Evolutionary conservation across 108 stramenopile genomes (phyloP).

Genomic region (Cyclotella kingstonii): DNA sequence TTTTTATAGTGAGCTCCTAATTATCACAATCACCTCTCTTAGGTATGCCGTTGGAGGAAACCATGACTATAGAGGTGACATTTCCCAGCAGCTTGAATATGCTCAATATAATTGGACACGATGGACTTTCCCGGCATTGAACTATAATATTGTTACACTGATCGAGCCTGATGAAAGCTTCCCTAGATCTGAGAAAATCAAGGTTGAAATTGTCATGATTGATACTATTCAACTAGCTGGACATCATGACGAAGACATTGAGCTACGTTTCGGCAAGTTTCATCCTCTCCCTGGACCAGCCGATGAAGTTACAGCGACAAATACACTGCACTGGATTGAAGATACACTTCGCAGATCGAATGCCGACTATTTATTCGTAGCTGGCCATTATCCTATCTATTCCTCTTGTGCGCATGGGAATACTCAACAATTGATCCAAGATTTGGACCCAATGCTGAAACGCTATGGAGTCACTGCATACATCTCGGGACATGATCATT

Average conservation of each 20-base stretch:
- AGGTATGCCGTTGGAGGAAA: conserved; percentile 48
- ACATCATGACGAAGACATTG: neutral
- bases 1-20: neutral
- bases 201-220: conserved; percentile 49
- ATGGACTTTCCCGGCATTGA: conserved; percentile 42
- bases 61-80: conserved; percentile 53
- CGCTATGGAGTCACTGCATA: conserved; percentile 51
- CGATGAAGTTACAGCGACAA: conserved; percentile 4
- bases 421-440: conserved; percentile 28
- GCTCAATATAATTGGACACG: conserved; percentile 9
- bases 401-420: conserved; percentile 46
- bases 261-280: conserved; percentile 14
- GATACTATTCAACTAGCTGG: conserved; percentile 48
- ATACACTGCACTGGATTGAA: conserved; percentile 39
- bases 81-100: conserved; percentile 35
- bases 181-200: conserved; percentile 13
- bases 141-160: conserved; percentile 24
- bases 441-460: conserved; percentile 46
- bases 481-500: conserved; percentile 57
- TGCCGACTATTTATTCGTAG: conserved; percentile 54
- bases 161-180: conserved; percentile 3
- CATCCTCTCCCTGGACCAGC: conserved; percentile 14
- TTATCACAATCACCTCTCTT: neutral
- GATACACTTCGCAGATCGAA: conserved; percentile 24
- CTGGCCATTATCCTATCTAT: conserved; percentile 56